Base-by-base conservation (phyloP, 257 asterid species). In the Linderniella brevidens region DNA sequence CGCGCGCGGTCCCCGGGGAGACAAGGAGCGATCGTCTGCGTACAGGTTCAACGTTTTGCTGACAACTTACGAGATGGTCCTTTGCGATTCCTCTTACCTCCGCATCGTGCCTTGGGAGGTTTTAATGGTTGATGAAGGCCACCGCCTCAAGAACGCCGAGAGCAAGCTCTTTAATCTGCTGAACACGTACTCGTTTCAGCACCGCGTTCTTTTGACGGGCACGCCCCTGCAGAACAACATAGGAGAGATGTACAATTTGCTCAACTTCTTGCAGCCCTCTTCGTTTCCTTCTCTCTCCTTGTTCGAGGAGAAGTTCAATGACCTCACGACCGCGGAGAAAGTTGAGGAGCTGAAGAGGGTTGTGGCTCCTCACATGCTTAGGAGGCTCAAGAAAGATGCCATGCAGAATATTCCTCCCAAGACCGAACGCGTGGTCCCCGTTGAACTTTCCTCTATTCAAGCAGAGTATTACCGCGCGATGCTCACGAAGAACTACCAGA, bases 81-180 rank as follows among this genome's bases (percentile, higher is more conserved):
- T 90, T n/a, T 77, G 82, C 12, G 99, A 90, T 72, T 70, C 80
- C 41, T 69, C 83, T 19, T 58, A 69, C 70, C 73, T 90, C 43
- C 96, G 96, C 57, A 86, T 77, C 37, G 77, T 90, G 45, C 96
- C 96, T 42, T 90, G 99, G 99, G 99, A 90, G 68, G 96, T 85
- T 75, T 96, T 90, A 71, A 81, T 90, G 64, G 99, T 90, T 68
- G 99, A 90, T 75, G 99, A 90, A 69, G 99, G 99, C 10, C 99
- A 90, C 68, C 96, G 99, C 49, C 68, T 90, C 58, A 90, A 90
- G 64, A 85, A 85, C 64, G 64, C 94, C 7, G 62, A 76, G 49
- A 90, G 99, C 64, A 90, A 85, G 70, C 82, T 90, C 46, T 90
- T 90, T 61, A 76, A 88, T 49, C 53, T 82, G 74, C 80, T 90